Percentiles rank a stretch among this genome's conserved stretches.
phyloP scores from a whole-genome alignment of 1,284 basidiomycete species.

The Heterobasidion annosum region DNA sequence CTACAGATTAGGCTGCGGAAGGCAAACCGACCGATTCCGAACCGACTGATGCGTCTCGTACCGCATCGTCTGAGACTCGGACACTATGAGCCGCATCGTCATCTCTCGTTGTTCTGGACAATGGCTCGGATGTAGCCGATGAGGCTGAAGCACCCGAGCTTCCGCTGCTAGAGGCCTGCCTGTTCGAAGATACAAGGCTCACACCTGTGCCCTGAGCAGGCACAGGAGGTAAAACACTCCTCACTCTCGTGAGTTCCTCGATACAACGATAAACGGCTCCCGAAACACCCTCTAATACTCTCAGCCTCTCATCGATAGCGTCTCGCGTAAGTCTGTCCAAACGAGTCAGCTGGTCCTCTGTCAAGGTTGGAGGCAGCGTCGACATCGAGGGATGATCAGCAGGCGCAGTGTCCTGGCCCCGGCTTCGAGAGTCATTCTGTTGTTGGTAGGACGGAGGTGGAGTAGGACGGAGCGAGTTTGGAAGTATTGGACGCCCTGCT shows the following conservation, averaged over 20 bases:
- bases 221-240: constrained; percentile 55
- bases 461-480: not conserved
- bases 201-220: not conserved
- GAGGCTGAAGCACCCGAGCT: not conserved
- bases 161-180: not conserved
- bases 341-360: constrained; percentile 47
- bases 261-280: constrained; percentile 58
- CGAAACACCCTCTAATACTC: constrained; percentile 69
- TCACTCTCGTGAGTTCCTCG: constrained; percentile 67
- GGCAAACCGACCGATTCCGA: not conserved
- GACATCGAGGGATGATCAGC: constrained; percentile 16
- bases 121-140: not conserved
- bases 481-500: constrained; percentile 1
- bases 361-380: constrained; percentile 39
- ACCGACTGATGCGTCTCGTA: not conserved
- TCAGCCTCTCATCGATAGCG: constrained; percentile 75
- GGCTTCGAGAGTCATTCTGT: not conserved
- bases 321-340: constrained; percentile 63
- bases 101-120: not conserved
- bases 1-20: no score
- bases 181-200: not conserved
- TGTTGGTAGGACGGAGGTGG: not conserved
- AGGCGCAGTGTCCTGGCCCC: not conserved
- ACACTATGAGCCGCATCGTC: not conserved
- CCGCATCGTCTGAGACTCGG: not conserved